A percentile compares a stretch with the other conserved stretches of the same genome.
These are phyloP conservation scores for Albatrellus sp. DNA, from an alignment of 1,284 basidiomycete species.

Conservation along the genomic window DNA sequence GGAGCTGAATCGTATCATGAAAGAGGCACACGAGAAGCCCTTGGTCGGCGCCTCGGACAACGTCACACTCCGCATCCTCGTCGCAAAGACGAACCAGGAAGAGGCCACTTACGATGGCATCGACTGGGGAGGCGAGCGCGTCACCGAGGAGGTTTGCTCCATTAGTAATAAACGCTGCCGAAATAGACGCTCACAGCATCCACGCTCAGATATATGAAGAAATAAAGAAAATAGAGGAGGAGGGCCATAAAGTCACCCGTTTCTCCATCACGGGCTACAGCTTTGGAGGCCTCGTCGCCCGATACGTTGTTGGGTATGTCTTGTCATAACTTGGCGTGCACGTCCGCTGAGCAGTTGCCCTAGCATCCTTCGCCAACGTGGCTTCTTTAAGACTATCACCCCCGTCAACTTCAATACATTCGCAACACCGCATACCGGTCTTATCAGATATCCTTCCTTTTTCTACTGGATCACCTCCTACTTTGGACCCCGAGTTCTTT, in stretches of 20 bases:
- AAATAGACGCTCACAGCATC: background rate
- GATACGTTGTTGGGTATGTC: slow-evolving; percentile 64
- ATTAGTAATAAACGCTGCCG: background rate
- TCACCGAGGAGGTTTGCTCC: slow-evolving; percentile 47
- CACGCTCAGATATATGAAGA: slow-evolving; percentile 36
- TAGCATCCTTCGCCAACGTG: slow-evolving; percentile 51
- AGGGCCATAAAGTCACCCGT: slow-evolving; percentile 42
- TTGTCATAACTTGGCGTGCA: background rate
- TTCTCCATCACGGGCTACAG: slow-evolving; percentile 74
- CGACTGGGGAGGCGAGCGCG: slow-evolving; percentile 51
- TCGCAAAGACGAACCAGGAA: slow-evolving; percentile 34
- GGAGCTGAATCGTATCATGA: slow-evolving; percentile 30
- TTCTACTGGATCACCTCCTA: slow-evolving; percentile 44
- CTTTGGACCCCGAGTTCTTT: slow-evolving; percentile 67
- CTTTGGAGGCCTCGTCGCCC: slow-evolving; percentile 68
- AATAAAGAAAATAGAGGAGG: slow-evolving; percentile 36
- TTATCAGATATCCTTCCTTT: slow-evolving; percentile 44
- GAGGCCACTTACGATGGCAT: slow-evolving; percentile 54
- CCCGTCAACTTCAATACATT: slow-evolving; percentile 76
- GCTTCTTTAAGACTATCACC: slow-evolving; percentile 55
- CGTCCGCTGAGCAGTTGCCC: no score
- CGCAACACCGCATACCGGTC: slow-evolving; percentile 74
- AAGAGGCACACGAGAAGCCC: slow-evolving; percentile 21
- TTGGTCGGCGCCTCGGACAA: slow-evolving; percentile 15
- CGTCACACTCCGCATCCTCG: slow-evolving; percentile 27